A percentile compares a stretch with the other conserved stretches of the same genome.
These are phyloP conservation scores for Buddleja alternifolia DNA, from an alignment of 257 asterid genomes.

Conservation along the genomic window DNA sequence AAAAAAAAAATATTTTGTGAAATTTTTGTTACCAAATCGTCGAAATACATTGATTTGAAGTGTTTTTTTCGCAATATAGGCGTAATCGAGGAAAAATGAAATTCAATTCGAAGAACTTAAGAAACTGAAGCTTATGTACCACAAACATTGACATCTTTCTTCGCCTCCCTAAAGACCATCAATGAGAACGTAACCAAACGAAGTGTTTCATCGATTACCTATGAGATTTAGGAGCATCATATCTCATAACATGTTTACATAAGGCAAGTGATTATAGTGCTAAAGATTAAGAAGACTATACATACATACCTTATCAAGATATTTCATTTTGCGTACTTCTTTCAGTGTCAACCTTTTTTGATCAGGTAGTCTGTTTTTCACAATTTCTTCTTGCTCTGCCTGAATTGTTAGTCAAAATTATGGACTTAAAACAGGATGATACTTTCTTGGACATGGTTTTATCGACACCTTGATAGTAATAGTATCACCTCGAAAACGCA, in stretches of 20 bases:
- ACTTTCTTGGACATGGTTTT: too few relatives aligned
- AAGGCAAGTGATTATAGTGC: too few relatives aligned
- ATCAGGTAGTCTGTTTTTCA: slow-evolving; percentile 59
- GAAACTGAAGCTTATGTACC: slow-evolving; percentile 43
- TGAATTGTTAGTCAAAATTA: slow-evolving; percentile 26
- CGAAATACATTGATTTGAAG: too few relatives aligned
- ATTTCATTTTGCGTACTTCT: slow-evolving; percentile 80
- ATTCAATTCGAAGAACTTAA: neutral
- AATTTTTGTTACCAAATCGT: too few relatives aligned
- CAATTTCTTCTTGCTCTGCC: slow-evolving; percentile 89
- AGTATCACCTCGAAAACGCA: too few relatives aligned
- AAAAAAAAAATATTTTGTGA: too few relatives aligned
- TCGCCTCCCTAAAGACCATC: slow-evolving; percentile 86
- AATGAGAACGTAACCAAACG: slow-evolving; percentile 81
- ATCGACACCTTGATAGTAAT: too few relatives aligned
- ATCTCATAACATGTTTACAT: neutral
- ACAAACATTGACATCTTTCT: slow-evolving; percentile 55
- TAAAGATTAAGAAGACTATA: neutral
- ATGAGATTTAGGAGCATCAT: neutral
- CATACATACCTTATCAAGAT: slow-evolving; percentile 62
- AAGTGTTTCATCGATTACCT: slow-evolving; percentile 93
- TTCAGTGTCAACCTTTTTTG: slow-evolving; percentile 66
- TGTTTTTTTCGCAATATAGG: neutral
- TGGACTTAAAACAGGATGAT: too few relatives aligned
- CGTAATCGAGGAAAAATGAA: neutral